Evolutionary conservation across 2,329 filamentous ascomycete species (phyloP).

Genomic region (Cladosporium sp.): DNA sequence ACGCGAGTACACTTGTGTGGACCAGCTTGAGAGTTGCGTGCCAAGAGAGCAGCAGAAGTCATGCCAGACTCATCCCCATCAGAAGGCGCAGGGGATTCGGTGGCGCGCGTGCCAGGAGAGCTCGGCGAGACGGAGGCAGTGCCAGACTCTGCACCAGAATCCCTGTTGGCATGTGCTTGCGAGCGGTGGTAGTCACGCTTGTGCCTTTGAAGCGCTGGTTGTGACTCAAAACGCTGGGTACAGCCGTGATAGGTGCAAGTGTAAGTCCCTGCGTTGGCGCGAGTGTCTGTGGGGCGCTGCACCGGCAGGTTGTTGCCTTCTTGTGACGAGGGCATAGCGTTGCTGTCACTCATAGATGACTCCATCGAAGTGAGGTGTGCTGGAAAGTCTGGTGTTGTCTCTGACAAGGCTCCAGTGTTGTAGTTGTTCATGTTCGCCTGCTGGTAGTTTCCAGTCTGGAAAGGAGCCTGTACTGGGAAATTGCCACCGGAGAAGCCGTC

Average conservation of each 20-base stretch:
- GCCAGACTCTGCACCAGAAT: conserved; percentile 32
- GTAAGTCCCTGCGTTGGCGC: conserved; percentile 81
- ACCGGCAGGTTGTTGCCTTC: conserved; percentile 31
- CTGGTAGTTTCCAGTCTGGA: conserved; percentile 26
- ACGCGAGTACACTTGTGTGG: conserved; percentile 90
- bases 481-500: conserved; percentile 27
- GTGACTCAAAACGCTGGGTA: conserved; percentile 80
- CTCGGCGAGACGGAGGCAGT: conserved; percentile 19
- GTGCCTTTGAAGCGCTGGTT: conserved; percentile 84
- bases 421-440: conserved; percentile 28
- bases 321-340: conserved; percentile 40
- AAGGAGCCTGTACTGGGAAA: conserved; percentile 22
- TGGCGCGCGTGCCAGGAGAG: conserved; percentile 25
- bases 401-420: conserved; percentile 24
- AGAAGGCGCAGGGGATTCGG: conserved; percentile 26
- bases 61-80: conserved; percentile 34
- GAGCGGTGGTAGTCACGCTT: conserved; percentile 90
- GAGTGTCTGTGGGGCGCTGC: conserved; percentile 58
- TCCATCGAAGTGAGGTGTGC: conserved; percentile 59
- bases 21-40: conserved; percentile 81
- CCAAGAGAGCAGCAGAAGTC: conserved; percentile 53
- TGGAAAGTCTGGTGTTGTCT: conserved; percentile 54
- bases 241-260: conserved; percentile 96
- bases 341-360: conserved; percentile 54
- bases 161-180: conserved; percentile 33